These are phyloP conservation scores for Fusarium circinatum DNA, from an alignment of 2,329 filamentous ascomycete species.

Conservation along the genomic window DNA sequence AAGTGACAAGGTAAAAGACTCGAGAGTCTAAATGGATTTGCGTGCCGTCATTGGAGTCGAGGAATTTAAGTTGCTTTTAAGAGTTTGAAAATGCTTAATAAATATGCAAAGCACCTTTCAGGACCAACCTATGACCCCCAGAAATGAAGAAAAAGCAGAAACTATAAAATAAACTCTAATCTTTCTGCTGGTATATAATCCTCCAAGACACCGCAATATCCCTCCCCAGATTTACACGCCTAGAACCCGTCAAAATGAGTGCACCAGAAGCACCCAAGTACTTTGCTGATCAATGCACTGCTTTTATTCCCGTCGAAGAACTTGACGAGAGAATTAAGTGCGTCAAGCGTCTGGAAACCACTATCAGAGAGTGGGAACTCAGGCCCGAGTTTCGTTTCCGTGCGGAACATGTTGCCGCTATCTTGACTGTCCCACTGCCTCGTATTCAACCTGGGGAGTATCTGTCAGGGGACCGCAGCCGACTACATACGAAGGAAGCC, in stretches of 20 bases:
- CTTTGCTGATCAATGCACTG: background rate
- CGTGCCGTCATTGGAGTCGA: too few species aligned
- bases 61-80: too few species aligned
- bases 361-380: background rate
- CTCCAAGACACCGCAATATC: background rate
- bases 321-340: background rate
- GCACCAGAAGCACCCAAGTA: background rate
- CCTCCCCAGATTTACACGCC: background rate
- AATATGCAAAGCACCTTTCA: too few species aligned
- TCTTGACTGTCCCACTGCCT: background rate
- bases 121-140: too few species aligned
- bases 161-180: fast-evolving
- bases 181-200: background rate
- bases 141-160: background rate
- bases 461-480: background rate
- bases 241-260: background rate
- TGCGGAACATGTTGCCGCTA: background rate
- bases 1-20: too few species aligned
- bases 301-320: background rate
- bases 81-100: too few species aligned
- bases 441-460: fast-evolving
- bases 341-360: background rate
- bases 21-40: too few species aligned
- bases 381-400: background rate
- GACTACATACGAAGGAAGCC: too few species aligned